Evolutionary conservation across 257 asterid genomes (phyloP).

Genomic region (Solanum appendiculatum): DNA sequence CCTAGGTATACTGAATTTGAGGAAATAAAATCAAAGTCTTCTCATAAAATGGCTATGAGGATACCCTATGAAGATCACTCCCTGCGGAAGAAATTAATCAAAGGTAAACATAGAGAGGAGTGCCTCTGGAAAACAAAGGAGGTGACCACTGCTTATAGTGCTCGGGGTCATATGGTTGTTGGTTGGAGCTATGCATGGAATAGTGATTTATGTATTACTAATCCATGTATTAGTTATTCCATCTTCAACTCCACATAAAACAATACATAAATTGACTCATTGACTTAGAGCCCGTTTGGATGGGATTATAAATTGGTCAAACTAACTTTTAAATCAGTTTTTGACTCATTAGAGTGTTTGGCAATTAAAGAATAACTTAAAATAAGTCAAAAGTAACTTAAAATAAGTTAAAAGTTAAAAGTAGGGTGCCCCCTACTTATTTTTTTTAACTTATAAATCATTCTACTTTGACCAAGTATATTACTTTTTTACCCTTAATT

Average conservation of each 20-base stretch:
- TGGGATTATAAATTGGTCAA: too few species aligned
- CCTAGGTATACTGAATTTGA: background rate
- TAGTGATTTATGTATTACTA: background rate
- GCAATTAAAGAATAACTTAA: too few species aligned
- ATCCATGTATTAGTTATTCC: background rate
- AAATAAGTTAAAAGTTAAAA: too few species aligned
- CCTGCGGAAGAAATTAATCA: background rate
- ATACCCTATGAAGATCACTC: background rate
- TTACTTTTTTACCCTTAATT: too few species aligned
- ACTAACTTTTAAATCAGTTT: too few species aligned
- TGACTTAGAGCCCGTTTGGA: too few species aligned
- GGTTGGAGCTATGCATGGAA: background rate
- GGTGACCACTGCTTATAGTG: background rate
- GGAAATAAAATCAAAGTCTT: background rate
- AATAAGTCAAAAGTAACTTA: too few species aligned
- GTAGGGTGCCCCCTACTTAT: too few species aligned
- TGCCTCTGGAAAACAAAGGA: background rate
- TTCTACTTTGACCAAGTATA: too few species aligned
- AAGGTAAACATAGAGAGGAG: background rate
- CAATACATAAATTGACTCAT: background rate
- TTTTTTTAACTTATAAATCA: too few species aligned
- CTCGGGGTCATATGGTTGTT: background rate
- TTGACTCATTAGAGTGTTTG: too few species aligned
- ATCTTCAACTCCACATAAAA: background rate
- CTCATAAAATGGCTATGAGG: background rate